Evolutionary conservation across 345 rosid species (phyloP), one percentile per base, ranked within the genome.

Genomic region (Schrenkiella parvula): DNA sequence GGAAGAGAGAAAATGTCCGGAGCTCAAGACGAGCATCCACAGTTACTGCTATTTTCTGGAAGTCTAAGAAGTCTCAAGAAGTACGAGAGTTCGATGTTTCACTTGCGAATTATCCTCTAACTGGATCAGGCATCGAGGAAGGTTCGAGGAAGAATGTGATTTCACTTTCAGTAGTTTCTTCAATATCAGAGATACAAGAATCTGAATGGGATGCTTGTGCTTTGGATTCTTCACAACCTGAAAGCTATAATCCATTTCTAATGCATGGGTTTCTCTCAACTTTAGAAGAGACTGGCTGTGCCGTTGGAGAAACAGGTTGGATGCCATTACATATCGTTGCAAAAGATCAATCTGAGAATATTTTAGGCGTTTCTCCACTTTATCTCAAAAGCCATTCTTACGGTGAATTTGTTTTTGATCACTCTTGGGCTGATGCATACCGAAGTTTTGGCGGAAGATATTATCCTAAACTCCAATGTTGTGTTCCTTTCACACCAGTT

Each of bases 361-460:
- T 93, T 75, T 68, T 93, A 77, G 98, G 92, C 37, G 96, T 91
- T 70, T 93, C 85, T 52, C 97, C 97, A 6, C 97, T 93, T 32
- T 93, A 93, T 83, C 92, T 93, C 61, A 93, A 91, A 85, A 93
- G 97, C 79, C 97, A 93, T 72, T 93, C 98, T 5, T 83, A 86
- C 44, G 98, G 98, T 8, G 98, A 93, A 85, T 93, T 87, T 82
- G 98, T 90, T 79, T 93, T 93, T 51, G 97, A 93, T 77, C 87
- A 93, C 83, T 79, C 96, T 39, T 91, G 98, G 98, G 97, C 96
- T 21, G 97, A 91, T 72, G 98, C 98, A 19, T 93, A 91, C 82
- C 84, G 90, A 21, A 80, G 86, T 74, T 86, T 86, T 69, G 97
- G 98, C 28, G 75, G 85, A 63, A 81, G 91, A 84, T 91, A 91